These are phyloP conservation scores for Neospermospora avenae DNA, from an alignment of 2,329 filamentous ascomycete species.

Conservation along the genomic window DNA sequence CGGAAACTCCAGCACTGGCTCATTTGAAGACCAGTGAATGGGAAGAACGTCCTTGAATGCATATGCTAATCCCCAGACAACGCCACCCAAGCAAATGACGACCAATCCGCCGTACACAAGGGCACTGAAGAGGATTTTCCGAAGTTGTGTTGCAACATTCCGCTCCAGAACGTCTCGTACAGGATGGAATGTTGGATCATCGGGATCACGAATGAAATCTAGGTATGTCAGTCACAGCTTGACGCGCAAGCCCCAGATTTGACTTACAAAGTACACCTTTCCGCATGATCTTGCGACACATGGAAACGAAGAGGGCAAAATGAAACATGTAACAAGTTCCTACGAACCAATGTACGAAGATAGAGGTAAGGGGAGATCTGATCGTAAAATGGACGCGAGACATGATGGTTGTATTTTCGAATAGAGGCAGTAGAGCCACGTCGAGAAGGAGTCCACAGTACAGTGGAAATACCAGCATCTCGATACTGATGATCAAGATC, in stretches of 20 bases:
- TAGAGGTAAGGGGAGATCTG: constrained; percentile 78
- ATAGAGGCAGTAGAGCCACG: constrained; percentile 81
- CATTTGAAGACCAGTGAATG: constrained; percentile 89
- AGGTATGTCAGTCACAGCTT: constrained; percentile 32
- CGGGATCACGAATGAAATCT: constrained; percentile 97
- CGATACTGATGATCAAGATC: constrained; percentile 96
- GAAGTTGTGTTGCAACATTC: constrained; percentile 84
- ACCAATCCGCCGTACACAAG: constrained; percentile 93
- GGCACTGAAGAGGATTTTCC: constrained; percentile 94
- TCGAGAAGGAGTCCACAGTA: constrained; percentile 94
- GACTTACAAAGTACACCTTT: constrained; percentile 84
- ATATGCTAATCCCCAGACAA: constrained; percentile 85
- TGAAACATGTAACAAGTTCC: constrained; percentile 99
- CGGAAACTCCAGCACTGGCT: constrained; percentile 90
- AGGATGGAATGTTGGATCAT: constrained; percentile 97
- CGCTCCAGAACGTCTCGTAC: constrained; percentile 95
- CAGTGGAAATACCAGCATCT: constrained; percentile 95
- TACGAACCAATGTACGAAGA: constrained; percentile 98
- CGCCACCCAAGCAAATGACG: constrained; percentile 87
- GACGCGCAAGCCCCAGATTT: neutral
- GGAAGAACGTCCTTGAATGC: constrained; percentile 71
- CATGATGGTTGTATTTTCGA: constrained; percentile 73
- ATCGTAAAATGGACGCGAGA: constrained; percentile 76
- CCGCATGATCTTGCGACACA: constrained; percentile 98
- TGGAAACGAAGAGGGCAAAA: constrained; percentile 95